Base-by-base conservation (phyloP, 2,329 filamentous ascomycete species). In the Exophiala xenobiotica region DNA sequence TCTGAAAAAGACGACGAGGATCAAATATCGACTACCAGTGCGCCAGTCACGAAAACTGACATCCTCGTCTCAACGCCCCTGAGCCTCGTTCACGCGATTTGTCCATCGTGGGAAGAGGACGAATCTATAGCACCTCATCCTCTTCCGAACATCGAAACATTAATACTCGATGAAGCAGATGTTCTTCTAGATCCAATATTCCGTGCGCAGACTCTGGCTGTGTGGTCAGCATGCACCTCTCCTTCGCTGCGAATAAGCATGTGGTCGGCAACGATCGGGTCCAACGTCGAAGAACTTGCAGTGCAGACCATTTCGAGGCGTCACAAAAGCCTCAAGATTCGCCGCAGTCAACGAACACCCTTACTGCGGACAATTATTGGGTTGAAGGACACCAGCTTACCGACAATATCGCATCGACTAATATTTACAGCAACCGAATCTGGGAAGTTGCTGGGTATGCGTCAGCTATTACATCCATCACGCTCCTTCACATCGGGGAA, bases 251-350 rank as follows among this genome's bases (percentile, higher is more conserved):
- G 84, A 19, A 78, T 90, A 3, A 89, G 87, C 7, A 84, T 95
- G 54, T 99, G 92, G 90, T 97, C 93, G 11, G 93, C 93, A 11
- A 99, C 93, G 0, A 96, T 99, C 85, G 90, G 88, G 3, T 96
- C 92, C 12, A 93, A 86, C 61, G 88, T 97, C 35, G 93, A 99
- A 72, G 77, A 84, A 16, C 75, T 96, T 6, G 81, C 89, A 40
- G 80, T 80, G 5, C 80, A 82, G n/a, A 86, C 85, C 11, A 79
- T 93, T 44, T 72, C 77, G 31, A 71, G 76, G 6, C 78, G 84
- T 27, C 77, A 69, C 44, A 66, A 70, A 35, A 65, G 56, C 29
- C 70, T 77, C 64, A 60, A 60, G 16, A 3, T 65, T 59, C 58
- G 63, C 27, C 49, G 56, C n/a, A 61, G 68, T 35, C 31, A 57